phyloP scores from a whole-genome alignment of 2,329 filamentous ascomycete genomes.

The Fusarium annulatum region DNA sequence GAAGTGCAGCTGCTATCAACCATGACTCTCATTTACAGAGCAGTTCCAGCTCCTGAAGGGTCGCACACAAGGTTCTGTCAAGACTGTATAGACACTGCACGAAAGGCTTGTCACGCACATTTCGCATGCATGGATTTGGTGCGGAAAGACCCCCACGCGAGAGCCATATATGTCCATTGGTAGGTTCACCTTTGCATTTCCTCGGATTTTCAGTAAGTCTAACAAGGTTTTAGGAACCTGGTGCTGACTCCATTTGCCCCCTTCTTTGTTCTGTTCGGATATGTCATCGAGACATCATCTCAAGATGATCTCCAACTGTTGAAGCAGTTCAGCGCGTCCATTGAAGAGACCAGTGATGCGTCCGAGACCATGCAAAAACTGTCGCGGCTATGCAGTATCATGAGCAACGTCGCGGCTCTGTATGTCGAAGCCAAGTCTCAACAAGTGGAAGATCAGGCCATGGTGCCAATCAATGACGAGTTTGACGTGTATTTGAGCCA shows the following conservation, averaged over 20 bases:
- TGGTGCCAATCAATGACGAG: constrained; percentile 65
- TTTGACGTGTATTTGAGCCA: constrained; percentile 74
- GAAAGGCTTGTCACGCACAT: constrained; percentile 60
- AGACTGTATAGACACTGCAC: constrained; percentile 62
- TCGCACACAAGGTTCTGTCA: constrained; percentile 58
- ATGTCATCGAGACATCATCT: constrained; percentile 65
- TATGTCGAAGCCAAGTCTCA: constrained; percentile 70
- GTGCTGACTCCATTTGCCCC: constrained; percentile 68
- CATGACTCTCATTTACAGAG: constrained; percentile 64
- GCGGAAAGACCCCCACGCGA: constrained; percentile 54
- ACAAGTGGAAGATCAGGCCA: constrained; percentile 58
- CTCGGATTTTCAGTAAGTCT: neutral
- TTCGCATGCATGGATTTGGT: constrained; percentile 58
- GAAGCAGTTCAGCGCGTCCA: constrained; percentile 65
- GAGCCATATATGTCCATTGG: constrained; percentile 64
- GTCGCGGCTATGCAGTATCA: constrained; percentile 70
- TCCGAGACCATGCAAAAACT: constrained; percentile 71
- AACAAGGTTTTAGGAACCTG: constrained; percentile 57
- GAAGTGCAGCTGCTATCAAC: constrained; percentile 60
- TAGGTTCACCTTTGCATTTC: constrained; percentile 44
- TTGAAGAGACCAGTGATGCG: constrained; percentile 61
- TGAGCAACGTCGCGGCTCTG: constrained; percentile 69
- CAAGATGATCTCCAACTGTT: constrained; percentile 65
- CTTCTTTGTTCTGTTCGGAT: constrained; percentile 69
- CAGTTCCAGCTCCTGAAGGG: constrained; percentile 59